Evolutionary conservation across 352 stramenopile genomes (phyloP).

Genomic region (Phytopythium vexans): DNA sequence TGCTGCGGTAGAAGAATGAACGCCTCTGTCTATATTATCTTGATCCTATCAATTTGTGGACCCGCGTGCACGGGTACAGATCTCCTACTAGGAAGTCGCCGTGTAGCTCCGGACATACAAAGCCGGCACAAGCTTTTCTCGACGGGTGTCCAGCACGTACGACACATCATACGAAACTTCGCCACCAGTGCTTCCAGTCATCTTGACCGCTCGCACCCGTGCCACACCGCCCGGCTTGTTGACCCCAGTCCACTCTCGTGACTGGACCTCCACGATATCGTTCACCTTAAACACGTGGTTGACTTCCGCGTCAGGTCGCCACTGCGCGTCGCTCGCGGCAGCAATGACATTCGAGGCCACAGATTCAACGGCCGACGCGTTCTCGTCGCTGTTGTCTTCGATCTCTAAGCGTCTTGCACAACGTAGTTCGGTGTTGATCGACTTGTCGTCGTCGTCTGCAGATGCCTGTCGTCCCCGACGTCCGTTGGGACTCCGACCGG

Average conservation of each 20-base stretch:
- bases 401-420: slow-evolving; percentile 47
- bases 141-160: slow-evolving; percentile 50
- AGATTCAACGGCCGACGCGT: not conserved
- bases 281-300: slow-evolving; percentile 41
- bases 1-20: too few relatives aligned
- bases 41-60: too few relatives aligned
- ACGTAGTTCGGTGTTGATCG: slow-evolving; percentile 6
- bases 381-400: slow-evolving; percentile 38
- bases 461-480: slow-evolving; percentile 8
- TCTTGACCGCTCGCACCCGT: slow-evolving; percentile 45
- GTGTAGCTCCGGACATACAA: slow-evolving; percentile 46
- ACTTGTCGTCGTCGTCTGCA: slow-evolving; percentile 14
- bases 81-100: not conserved
- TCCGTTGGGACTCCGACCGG: slow-evolving; percentile 9
- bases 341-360: slow-evolving; percentile 3
- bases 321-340: slow-evolving; percentile 14
- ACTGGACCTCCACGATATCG: slow-evolving; percentile 50
- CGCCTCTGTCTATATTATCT: too few relatives aligned
- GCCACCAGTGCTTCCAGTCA: slow-evolving; percentile 10
- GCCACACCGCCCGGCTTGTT: slow-evolving; percentile 77
- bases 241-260: slow-evolving; percentile 48
- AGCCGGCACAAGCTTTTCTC: slow-evolving; percentile 59
- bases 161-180: slow-evolving; percentile 59
- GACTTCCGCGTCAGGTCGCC: slow-evolving; percentile 12
- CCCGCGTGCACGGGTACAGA: too few relatives aligned